Conservation (phyloP, 371 early-diverging fungal genomes). For the Gilbertella persicaria region DNA sequence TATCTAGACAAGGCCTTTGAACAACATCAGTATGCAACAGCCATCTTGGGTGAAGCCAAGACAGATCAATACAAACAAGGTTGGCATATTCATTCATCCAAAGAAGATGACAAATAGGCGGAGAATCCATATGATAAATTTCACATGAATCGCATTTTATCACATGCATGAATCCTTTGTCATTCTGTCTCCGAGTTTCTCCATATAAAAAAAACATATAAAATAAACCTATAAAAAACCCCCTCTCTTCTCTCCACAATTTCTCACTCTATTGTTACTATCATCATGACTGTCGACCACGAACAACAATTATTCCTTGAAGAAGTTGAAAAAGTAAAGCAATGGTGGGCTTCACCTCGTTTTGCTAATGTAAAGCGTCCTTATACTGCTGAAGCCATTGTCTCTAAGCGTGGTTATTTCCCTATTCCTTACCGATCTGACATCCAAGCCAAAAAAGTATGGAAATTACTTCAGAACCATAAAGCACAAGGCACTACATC, state of each 20-base stretch:
- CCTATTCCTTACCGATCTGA: slow-evolving; percentile 79
- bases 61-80: slow-evolving; percentile 27
- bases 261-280: background rate
- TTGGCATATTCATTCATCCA: slow-evolving; percentile 43
- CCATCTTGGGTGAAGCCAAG: slow-evolving; percentile 48
- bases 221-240: background rate
- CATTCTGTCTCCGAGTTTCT: slow-evolving; percentile 19
- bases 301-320: slow-evolving; percentile 72
- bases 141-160: slow-evolving; percentile 19
- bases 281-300: slow-evolving; percentile 35
- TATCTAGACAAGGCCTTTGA: slow-evolving; percentile 55
- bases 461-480: slow-evolving; percentile 80
- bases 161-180: slow-evolving; percentile 11
- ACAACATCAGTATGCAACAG: slow-evolving; percentile 29
- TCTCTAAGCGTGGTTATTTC: slow-evolving; percentile 87
- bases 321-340: slow-evolving; percentile 81
- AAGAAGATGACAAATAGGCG: slow-evolving; percentile 14
- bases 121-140: slow-evolving; percentile 10
- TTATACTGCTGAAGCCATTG: slow-evolving; percentile 89
- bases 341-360: slow-evolving; percentile 86
- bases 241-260: slow-evolving; percentile 3
- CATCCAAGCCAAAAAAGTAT: slow-evolving; percentile 91
- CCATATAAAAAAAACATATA: slow-evolving; percentile 1
- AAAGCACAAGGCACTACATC: slow-evolving; percentile 80
- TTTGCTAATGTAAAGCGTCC: slow-evolving; percentile 86